Evolutionary conservation across 257 asterid genomes (phyloP), one percentile per base, ranked within the genome.

Genomic region (Solanum stenotomum): DNA sequence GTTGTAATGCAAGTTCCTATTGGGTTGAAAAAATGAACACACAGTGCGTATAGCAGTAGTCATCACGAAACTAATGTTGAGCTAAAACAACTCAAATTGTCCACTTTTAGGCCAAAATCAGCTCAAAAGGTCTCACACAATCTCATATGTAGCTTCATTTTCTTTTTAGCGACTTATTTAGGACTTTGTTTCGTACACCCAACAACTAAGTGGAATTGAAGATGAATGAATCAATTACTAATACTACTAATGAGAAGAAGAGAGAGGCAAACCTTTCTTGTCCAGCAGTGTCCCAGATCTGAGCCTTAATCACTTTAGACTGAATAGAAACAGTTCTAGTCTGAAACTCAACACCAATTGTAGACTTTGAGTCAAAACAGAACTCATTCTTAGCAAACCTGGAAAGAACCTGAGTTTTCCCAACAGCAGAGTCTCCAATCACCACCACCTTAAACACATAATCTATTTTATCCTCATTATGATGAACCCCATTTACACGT

Each of bases 271-370:
- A 93, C 98, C 98, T 94, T 91, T 95, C 98, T 89, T 94, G 98
- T 5, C 98, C 98, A 70, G 98, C 98, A 82, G 98, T 95, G 88
- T 95, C 98, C 98, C 98, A 94, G 98, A 95, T 95, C 96, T 94
- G 98, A 84, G 98, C 98, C 90, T 95, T 95, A 40, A 95, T 86
- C 85, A 93, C 90, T 90, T 95, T 95, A 87, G 96, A 93, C 20
- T 93, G 89, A 85, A 94, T 91, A 40, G 76, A 89, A 2, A 95
- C 93, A 6, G 98, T 94, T 84, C 98, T 91, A 0, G 96, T 93
- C 90, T 93, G 96, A 67, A 95, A 95, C 91, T 94, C 98, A 42
- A 95, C 98, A 9, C 98, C 96, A 71, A 95, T 95, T 83, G 98
- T 95, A 78, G 98, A 95, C 85, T 95, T 95, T 2, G 98, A 95